These are phyloP conservation scores for Scheffersomyces stipitis DNA, from an alignment of 805 yeast species.

Conservation along the genomic window DNA sequence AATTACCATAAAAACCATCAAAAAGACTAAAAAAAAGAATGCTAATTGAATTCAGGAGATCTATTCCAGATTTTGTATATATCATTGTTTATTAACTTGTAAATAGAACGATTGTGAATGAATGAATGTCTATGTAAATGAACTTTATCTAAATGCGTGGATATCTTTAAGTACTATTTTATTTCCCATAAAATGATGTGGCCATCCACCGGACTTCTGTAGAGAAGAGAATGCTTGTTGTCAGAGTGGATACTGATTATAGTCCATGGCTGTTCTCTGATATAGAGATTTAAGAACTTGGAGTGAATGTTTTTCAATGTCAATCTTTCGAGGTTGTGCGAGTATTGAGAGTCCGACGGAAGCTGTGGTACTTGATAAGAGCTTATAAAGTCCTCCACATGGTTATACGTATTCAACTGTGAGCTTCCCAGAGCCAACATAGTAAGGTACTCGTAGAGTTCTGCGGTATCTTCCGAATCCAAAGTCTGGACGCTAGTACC, in stretches of 20 bases:
- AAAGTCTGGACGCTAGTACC: neutral
- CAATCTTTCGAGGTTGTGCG: neutral
- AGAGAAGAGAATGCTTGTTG: constrained; percentile 1
- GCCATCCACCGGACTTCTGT: neutral
- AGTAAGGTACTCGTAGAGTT: constrained; percentile 18
- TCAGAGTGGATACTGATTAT: neutral
- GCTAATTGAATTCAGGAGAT: neutral
- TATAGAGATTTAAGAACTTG: neutral
- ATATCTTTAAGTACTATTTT: neutral
- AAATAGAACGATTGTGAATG: neutral
- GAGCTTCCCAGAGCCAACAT: constrained; percentile 16
- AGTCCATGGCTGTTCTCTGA: neutral
- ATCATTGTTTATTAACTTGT: neutral
- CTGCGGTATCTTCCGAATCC: neutral
- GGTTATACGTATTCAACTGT: constrained; percentile 9
- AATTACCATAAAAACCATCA: too few relatives aligned
- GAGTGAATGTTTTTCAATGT: constrained; percentile 2
- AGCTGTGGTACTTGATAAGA: constrained; percentile 4
- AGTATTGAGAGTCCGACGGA: neutral
- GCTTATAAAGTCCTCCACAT: constrained; percentile 6
- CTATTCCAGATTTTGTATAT: neutral
- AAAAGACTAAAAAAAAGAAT: too few relatives aligned
- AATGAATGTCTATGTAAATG: neutral
- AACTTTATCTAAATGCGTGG: neutral
- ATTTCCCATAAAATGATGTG: neutral